phyloP scores from a whole-genome alignment of 331 rosid genomes.

The Cucumis variabilis region DNA sequence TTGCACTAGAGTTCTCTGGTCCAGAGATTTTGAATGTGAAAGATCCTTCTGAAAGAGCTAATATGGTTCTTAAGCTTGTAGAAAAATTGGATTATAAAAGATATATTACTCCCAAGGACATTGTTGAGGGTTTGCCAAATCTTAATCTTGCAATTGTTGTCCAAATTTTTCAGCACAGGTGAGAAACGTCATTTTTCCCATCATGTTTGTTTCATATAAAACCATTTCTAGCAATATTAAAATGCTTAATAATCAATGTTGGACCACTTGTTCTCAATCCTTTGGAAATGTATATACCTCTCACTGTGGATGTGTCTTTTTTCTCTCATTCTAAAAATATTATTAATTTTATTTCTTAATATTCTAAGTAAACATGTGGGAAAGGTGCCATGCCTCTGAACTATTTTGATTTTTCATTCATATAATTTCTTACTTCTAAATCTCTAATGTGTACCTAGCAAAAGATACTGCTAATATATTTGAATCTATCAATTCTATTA shows the following conservation, averaged over 20 bases:
- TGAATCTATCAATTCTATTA: background rate
- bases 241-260: background rate
- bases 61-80: constrained; percentile 91
- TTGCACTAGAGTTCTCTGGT: constrained; percentile 96
- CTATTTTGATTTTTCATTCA: no score
- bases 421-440: no score
- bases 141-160: constrained; percentile 99
- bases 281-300: background rate
- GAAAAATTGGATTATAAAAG: constrained; percentile 93
- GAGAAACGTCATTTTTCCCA: constrained; percentile 29
- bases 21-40: constrained; percentile 57
- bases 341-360: no score
- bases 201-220: background rate
- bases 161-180: constrained; percentile 98
- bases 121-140: constrained; percentile 95
- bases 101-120: constrained; percentile 93
- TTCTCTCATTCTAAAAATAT: background rate
- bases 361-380: background rate
- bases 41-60: constrained; percentile 92
- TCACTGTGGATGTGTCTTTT: background rate
- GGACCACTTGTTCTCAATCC: background rate
- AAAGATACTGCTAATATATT: background rate
- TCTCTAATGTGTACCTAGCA: background rate
- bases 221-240: background rate
- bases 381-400: no score